Percentiles rank a stretch among this genome's conserved stretches.
Conservation (phyloP, 164 flowering plant species). For the Sedum album region DNA sequence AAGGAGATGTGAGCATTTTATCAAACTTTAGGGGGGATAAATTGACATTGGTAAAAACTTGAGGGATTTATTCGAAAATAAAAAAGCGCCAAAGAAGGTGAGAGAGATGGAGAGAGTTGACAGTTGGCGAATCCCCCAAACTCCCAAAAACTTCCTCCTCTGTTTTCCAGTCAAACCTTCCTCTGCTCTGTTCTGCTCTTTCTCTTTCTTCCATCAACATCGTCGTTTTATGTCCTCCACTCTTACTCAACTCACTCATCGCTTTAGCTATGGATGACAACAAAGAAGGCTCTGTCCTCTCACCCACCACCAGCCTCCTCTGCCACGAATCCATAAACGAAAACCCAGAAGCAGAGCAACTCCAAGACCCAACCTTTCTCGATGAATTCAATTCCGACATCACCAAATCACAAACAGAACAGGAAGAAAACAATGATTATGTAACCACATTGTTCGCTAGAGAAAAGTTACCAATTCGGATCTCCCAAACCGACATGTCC, state of each 20-base stretch:
- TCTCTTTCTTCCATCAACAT: constrained; percentile 1
- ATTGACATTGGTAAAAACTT: too few relatives aligned
- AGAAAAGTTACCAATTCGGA: not conserved
- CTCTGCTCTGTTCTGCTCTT: not conserved
- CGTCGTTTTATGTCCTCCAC: too few relatives aligned
- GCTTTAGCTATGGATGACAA: too few relatives aligned
- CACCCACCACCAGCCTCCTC: not conserved
- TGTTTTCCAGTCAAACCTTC: constrained; percentile 6
- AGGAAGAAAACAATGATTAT: not conserved
- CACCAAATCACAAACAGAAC: not conserved
- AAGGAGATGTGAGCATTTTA: too few relatives aligned
- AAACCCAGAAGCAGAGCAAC: not conserved
- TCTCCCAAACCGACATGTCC: not conserved
- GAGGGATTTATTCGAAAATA: not conserved
- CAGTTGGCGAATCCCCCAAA: constrained; percentile 4
- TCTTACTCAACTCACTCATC: too few relatives aligned
- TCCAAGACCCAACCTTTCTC: not conserved
- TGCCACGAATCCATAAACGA: not conserved
- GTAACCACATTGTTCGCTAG: not conserved
- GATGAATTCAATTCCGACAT: not conserved
- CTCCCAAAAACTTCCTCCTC: constrained; percentile 2
- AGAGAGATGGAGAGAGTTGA: not conserved
- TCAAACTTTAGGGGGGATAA: too few relatives aligned
- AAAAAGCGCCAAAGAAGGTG: not conserved
- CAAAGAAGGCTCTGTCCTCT: not conserved